A percentile compares a stretch with the other conserved stretches of the same genome.
phyloP scores from a whole-genome alignment of 2,329 filamentous ascomycete species.

The Thielaviopsis populi region DNA sequence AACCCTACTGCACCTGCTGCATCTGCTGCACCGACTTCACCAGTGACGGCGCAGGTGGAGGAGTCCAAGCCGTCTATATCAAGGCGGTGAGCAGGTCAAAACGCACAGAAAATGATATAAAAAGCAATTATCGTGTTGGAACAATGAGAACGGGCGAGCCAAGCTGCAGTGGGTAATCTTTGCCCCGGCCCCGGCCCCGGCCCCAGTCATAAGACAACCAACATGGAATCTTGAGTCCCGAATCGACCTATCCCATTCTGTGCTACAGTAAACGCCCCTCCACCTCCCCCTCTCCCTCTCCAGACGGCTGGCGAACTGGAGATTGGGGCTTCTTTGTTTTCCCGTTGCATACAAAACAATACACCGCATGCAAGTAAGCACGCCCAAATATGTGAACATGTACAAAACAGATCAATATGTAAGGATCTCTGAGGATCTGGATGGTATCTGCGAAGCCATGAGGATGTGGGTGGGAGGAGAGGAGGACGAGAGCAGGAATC shows the following conservation, averaged over 20 bases:
- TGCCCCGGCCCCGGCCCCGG: background rate
- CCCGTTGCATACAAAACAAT: background rate
- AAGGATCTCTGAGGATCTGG: background rate
- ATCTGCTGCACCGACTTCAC: background rate
- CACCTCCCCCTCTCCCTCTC: background rate
- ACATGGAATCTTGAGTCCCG: too few relatives aligned
- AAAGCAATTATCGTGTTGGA: background rate
- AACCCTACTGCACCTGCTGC: background rate
- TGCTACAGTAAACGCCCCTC: background rate
- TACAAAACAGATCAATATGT: background rate
- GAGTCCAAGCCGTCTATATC: background rate
- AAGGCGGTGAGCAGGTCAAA: background rate
- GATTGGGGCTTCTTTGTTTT: background rate
- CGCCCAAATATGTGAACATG: background rate
- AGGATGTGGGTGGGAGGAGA: background rate
- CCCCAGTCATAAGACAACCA: too few relatives aligned
- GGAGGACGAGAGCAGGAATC: background rate
- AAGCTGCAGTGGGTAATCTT: background rate
- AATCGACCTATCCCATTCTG: background rate
- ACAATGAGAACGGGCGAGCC: background rate
- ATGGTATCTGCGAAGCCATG: background rate
- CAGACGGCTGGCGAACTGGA: too few relatives aligned
- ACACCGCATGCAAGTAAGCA: background rate
- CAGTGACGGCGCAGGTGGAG: background rate
- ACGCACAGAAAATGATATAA: background rate